These are phyloP conservation scores for Arthrobotrys sinensis DNA, from an alignment of 2,329 filamentous ascomycete genomes.

Conservation along the genomic window DNA sequence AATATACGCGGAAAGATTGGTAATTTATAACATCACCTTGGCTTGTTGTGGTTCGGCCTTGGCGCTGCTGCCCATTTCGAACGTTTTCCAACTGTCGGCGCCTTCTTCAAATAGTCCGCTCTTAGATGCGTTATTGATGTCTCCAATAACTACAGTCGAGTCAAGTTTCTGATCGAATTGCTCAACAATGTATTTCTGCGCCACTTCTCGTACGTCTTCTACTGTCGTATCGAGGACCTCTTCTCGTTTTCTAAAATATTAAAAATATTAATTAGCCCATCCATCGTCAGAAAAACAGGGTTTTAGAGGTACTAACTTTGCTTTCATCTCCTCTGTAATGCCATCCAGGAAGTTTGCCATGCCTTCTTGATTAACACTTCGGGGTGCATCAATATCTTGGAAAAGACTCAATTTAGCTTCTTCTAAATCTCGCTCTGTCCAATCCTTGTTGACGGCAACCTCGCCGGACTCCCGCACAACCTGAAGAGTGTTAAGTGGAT, in stretches of 20 bases:
- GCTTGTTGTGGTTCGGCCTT: conserved; percentile 23
- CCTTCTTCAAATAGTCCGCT: conserved; percentile 60
- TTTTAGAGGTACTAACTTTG: conserved; percentile 68
- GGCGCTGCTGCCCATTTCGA: conserved; percentile 78
- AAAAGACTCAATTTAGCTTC: conserved; percentile 97
- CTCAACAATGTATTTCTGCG: conserved; percentile 85
- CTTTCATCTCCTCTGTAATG: conserved; percentile 89
- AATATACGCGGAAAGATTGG: not conserved
- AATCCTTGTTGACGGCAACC: conserved; percentile 85
- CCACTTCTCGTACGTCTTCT: conserved; percentile 83
- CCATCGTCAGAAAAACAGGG: not conserved
- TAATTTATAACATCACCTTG: conserved; percentile 53
- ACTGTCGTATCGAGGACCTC: conserved; percentile 87
- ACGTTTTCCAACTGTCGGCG: conserved; percentile 79
- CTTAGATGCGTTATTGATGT: conserved; percentile 74
- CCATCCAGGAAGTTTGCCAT: conserved; percentile 88
- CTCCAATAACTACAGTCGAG: conserved; percentile 82
- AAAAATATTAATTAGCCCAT: conserved; percentile 34
- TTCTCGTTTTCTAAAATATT: conserved; percentile 76
- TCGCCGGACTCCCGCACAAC: conserved; percentile 86
- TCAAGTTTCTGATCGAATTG: conserved; percentile 72
- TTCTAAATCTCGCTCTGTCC: conserved; percentile 88
- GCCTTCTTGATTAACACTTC: conserved; percentile 88
- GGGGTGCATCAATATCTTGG: conserved; percentile 89
- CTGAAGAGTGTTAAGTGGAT: conserved; percentile 87